These are phyloP conservation scores for Rubia yunnanensis DNA, from an alignment of 257 asterid species.

Conservation along the genomic window DNA sequence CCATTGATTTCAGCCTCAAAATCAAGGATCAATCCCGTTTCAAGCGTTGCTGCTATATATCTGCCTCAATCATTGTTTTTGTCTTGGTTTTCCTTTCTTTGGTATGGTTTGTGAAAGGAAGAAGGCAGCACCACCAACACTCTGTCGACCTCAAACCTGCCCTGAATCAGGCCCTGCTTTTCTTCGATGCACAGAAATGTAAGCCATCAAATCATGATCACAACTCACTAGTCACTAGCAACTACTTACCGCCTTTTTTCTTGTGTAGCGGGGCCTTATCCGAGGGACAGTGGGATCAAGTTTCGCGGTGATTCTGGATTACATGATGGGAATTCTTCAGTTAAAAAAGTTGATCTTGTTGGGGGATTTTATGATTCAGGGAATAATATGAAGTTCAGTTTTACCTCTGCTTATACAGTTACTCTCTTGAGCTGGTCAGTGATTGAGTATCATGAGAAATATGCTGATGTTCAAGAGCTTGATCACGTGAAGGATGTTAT, in stretches of 20 bases:
- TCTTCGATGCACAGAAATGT: slow-evolving; percentile 61
- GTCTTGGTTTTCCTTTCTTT: slow-evolving; percentile 22
- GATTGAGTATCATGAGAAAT: slow-evolving; percentile 46
- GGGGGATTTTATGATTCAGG: slow-evolving; percentile 69
- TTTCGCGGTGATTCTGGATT: slow-evolving; percentile 49
- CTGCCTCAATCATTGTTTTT: slow-evolving; percentile 10
- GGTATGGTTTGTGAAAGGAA: slow-evolving; percentile 20
- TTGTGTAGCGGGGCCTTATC: slow-evolving; percentile 37
- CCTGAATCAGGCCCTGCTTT: slow-evolving; percentile 39
- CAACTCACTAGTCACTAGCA: background rate
- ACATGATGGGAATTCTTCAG: slow-evolving; percentile 29
- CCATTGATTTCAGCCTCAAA: slow-evolving; percentile 32
- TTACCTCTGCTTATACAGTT: slow-evolving; percentile 46
- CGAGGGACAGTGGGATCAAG: slow-evolving; percentile 13
- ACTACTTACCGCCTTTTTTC: background rate
- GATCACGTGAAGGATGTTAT: slow-evolving; percentile 49
- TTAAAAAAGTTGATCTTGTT: slow-evolving; percentile 31
- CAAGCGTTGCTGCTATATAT: slow-evolving; percentile 18
- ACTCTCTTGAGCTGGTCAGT: slow-evolving; percentile 56
- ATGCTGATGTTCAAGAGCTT: slow-evolving; percentile 42
- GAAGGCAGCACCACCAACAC: slow-evolving; percentile 17
- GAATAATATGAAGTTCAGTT: slow-evolving; percentile 47
- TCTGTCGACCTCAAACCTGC: slow-evolving; percentile 28
- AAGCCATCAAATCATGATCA: background rate
- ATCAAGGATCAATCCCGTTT: slow-evolving; percentile 23